phyloP scores from a whole-genome alignment of 768 basidiomycete species.

The Tylopilus rubrobrunneus region DNA sequence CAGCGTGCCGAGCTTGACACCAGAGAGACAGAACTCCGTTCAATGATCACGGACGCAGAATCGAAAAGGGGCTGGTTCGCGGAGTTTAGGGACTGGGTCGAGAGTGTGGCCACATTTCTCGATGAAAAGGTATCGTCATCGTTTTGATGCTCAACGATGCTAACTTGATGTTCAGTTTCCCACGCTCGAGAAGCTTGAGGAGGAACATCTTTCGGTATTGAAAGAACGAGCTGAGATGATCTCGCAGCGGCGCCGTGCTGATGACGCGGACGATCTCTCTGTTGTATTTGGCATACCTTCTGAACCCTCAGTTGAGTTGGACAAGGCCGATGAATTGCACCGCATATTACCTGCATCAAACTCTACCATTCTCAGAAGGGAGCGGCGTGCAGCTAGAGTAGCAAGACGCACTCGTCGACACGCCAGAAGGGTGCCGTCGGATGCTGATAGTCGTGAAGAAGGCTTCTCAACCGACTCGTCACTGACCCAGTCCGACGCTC shows the following conservation, averaged over 20 bases:
- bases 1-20: constrained; percentile 63
- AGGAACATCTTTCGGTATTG: constrained; percentile 67
- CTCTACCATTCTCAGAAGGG: constrained; percentile 42
- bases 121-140: constrained; percentile 70
- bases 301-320: constrained; percentile 27
- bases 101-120: constrained; percentile 78
- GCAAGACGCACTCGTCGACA: constrained; percentile 50
- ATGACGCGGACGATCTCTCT: constrained; percentile 79
- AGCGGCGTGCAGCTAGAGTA: constrained; percentile 56
- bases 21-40: constrained; percentile 70
- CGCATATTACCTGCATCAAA: constrained; percentile 46
- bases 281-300: constrained; percentile 58
- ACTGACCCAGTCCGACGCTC: constrained; percentile 58
- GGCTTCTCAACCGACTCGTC: constrained; percentile 87
- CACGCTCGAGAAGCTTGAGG: constrained; percentile 70
- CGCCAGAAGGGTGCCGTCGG: constrained; percentile 21
- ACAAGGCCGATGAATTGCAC: constrained; percentile 62
- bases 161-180: constrained; percentile 53
- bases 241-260: constrained; percentile 58
- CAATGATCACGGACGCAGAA: constrained; percentile 71
- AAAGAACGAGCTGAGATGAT: constrained; percentile 73
- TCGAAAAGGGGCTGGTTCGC: constrained; percentile 79
- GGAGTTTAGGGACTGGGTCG: constrained; percentile 75
- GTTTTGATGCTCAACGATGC: background rate
- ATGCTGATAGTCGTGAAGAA: constrained; percentile 48